Percentiles rank a stretch among this genome's conserved stretches.
phyloP scores from a whole-genome alignment of 192 early-diverging fungal genomes.

The Hyaloraphidium curvatum region DNA sequence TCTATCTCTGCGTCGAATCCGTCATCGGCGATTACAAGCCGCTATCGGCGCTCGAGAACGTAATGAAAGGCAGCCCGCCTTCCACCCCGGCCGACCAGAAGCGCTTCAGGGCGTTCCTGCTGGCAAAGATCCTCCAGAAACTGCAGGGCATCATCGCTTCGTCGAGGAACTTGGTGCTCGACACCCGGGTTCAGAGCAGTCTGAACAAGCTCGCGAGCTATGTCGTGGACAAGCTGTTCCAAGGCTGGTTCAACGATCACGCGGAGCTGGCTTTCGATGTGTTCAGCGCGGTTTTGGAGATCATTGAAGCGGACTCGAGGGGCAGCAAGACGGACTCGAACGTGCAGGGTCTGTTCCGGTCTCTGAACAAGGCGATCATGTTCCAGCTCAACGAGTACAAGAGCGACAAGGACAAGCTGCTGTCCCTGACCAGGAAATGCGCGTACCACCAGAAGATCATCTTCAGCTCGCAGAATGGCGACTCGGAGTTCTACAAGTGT shows the following conservation, averaged over 20 bases:
- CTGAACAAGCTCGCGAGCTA: slow-evolving; percentile 6
- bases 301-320: slow-evolving; percentile 8
- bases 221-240: slow-evolving; percentile 7
- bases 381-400: slow-evolving; percentile 28
- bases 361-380: slow-evolving; percentile 32
- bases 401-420: background rate
- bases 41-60: slow-evolving; percentile 17
- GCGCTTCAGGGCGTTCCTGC: slow-evolving; percentile 22
- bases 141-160: slow-evolving; percentile 15
- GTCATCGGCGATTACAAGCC: slow-evolving; percentile 26
- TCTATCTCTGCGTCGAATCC: slow-evolving; percentile 31
- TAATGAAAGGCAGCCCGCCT: background rate
- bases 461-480: slow-evolving; percentile 8
- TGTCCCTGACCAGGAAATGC: slow-evolving; percentile 7
- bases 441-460: slow-evolving; percentile 8
- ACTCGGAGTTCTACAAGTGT: slow-evolving; percentile 37
- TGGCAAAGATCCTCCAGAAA: slow-evolving; percentile 17
- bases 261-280: slow-evolving; percentile 24
- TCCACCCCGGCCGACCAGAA: slow-evolving; percentile 8
- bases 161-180: slow-evolving; percentile 8
- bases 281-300: slow-evolving; percentile 32
- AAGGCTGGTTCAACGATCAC: slow-evolving; percentile 24
- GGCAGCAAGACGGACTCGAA: slow-evolving; percentile 11
- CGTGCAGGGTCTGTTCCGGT: slow-evolving; percentile 16
- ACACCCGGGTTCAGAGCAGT: background rate